Percentiles rank a stretch among this genome's conserved stretches.
Evolutionary conservation across 2,329 filamentous ascomycete genomes (phyloP).

Genomic region (Dactylellina sp.): DNA sequence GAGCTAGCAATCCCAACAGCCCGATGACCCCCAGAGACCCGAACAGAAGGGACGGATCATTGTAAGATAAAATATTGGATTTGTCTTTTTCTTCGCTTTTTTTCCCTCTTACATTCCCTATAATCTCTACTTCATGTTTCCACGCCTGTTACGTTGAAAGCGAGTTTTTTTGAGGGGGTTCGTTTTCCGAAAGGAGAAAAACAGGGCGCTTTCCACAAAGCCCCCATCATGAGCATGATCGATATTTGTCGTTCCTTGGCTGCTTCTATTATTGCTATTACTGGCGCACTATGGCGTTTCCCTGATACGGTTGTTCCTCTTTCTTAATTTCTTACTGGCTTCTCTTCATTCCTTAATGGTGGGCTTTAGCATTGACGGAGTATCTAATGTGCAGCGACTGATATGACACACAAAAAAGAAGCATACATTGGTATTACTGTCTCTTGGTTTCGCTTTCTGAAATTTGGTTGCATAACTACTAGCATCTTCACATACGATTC

Average conservation of each 20-base stretch:
- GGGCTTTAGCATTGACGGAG: constrained; percentile 20
- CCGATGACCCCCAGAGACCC: constrained; percentile 47
- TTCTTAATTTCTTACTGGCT: constrained; percentile 8
- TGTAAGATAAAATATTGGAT: constrained; percentile 39
- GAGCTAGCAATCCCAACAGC: constrained; percentile 47
- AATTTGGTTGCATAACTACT: constrained; percentile 8
- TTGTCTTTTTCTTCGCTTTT: too few species aligned
- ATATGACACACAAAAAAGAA: constrained; percentile 29
- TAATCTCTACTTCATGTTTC: background rate
- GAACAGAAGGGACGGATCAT: constrained; percentile 17
- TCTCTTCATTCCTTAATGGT: constrained; percentile 18
- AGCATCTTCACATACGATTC: background rate
- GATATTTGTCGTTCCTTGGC: too few species aligned
- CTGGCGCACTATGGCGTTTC: constrained; percentile 42
- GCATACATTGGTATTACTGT: constrained; percentile 7
- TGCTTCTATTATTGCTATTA: background rate
- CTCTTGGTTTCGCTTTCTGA: background rate
- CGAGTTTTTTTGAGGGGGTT: constrained; percentile 19
- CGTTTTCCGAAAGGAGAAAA: constrained; percentile 4
- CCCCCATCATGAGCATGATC: constrained; percentile 16
- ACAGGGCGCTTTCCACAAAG: background rate
- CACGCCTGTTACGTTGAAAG: constrained; percentile 20
- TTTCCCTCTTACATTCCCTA: constrained; percentile 9
- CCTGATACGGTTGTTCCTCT: constrained; percentile 6
- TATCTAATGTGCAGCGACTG: constrained; percentile 53